Conservation (phyloP, 78 protist species). For the Chrysochromulina tobinii region DNA sequence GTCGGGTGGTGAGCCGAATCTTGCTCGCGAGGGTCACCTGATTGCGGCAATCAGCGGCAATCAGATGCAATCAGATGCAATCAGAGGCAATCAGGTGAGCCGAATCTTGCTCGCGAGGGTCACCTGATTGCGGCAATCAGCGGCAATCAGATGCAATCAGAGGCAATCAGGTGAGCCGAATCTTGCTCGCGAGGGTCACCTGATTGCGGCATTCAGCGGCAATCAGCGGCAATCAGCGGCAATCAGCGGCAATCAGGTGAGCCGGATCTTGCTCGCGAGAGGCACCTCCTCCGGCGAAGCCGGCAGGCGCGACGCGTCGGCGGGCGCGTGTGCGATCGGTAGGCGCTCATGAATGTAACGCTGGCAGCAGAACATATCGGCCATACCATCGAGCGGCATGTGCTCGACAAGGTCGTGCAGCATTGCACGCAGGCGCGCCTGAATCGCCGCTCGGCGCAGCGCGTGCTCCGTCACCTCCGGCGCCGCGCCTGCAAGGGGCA, state of each 20-base stretch:
- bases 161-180: too few relatives aligned
- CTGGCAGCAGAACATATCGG: not conserved
- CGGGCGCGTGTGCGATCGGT: not conserved
- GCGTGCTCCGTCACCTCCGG: too few relatives aligned
- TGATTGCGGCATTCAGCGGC: too few relatives aligned
- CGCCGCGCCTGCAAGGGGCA: too few relatives aligned
- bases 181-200: not conserved
- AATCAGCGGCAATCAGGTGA: too few relatives aligned
- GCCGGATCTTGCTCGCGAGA: not conserved
- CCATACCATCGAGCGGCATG: not conserved
- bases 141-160: too few relatives aligned
- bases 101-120: not conserved
- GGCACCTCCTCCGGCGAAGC: conserved; percentile 31
- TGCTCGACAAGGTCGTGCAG: not conserved
- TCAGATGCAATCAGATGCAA: too few relatives aligned
- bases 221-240: too few relatives aligned
- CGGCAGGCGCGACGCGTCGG: conserved; percentile 28
- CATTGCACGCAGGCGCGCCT: not conserved
- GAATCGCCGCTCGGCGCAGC: too few relatives aligned
- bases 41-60: too few relatives aligned
- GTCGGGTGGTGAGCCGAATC: not conserved
- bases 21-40: not conserved
- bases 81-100: too few relatives aligned
- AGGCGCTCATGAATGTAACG: not conserved
- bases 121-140: not conserved